Evolutionary conservation across 768 basidiomycete species (phyloP).

Genomic region (Trametes maxima): DNA sequence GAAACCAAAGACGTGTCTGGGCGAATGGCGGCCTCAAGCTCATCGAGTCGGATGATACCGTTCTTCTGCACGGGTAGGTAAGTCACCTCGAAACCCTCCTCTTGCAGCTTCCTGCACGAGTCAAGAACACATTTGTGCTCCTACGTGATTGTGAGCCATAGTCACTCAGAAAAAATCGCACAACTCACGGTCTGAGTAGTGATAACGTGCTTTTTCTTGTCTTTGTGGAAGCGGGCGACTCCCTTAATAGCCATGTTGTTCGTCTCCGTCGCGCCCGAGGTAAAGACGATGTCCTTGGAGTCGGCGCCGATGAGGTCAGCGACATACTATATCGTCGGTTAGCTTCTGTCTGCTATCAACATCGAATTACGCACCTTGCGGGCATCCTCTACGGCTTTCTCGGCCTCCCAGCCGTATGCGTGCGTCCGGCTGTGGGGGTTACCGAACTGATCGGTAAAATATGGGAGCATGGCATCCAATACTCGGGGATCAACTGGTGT

Average conservation of each 20-base stretch:
- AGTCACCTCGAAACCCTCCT: conserved; percentile 97
- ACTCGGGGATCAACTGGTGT: conserved; percentile 98
- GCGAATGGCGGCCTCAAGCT: conserved; percentile 84
- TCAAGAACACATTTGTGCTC: conserved; percentile 99
- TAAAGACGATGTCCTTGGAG: conserved; percentile 94
- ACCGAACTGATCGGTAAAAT: conserved; percentile 92
- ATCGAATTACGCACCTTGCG: conserved; percentile 60
- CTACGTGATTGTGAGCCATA: conserved; percentile 39
- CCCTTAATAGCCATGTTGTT: conserved; percentile 99
- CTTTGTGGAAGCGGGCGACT: conserved; percentile 92
- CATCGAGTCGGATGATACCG: conserved; percentile 77
- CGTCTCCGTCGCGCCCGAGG: conserved; percentile 95
- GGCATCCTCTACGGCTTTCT: conserved; percentile 90
- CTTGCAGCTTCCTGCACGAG: conserved; percentile 91
- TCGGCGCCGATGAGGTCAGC: conserved; percentile 94
- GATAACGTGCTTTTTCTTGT: conserved; percentile 91
- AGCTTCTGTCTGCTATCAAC: neutral
- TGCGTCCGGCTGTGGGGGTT: conserved; percentile 99
- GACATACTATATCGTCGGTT: conserved; percentile 57
- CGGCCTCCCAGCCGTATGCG: conserved; percentile 99
- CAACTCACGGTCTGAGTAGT: conserved; percentile 86
- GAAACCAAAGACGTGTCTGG: conserved; percentile 94
- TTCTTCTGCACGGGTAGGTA: conserved; percentile 93
- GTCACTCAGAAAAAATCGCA: neutral
- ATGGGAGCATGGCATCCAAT: conserved; percentile 95